These are phyloP conservation scores for Hypoxylon rubiginosum DNA, from an alignment of 2,329 filamentous ascomycete genomes.

Conservation along the genomic window DNA sequence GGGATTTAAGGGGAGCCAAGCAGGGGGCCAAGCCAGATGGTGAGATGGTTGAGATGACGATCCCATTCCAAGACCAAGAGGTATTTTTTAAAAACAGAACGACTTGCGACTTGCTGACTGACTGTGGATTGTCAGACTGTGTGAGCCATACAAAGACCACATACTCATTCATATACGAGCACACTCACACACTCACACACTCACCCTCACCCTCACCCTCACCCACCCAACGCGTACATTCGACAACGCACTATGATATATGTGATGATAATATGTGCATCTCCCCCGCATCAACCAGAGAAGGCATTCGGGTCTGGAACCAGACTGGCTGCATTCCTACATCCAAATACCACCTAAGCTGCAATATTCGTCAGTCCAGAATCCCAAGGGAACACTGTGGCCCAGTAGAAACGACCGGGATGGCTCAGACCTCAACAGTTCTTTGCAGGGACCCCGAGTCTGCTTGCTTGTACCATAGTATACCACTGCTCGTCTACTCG, in stretches of 20 bases:
- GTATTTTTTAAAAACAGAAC: constrained; percentile 16
- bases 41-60: constrained; percentile 41
- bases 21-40: constrained; percentile 36
- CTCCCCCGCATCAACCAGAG: constrained; percentile 22
- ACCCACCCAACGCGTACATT: background rate
- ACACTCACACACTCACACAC: background rate
- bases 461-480: no score
- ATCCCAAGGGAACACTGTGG: constrained; percentile 4
- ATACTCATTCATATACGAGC: background rate
- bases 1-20: constrained; percentile 23
- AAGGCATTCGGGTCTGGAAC: constrained; percentile 14
- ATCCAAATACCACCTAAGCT: constrained; percentile 16
- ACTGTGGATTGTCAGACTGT: background rate
- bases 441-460: background rate
- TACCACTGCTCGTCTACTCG: no score
- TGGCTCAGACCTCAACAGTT: background rate
- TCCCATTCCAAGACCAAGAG: constrained; percentile 32
- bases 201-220: no score
- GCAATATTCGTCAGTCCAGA: constrained; percentile 32
- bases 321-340: constrained; percentile 3
- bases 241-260: constrained; percentile 10
- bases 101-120: background rate
- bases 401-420: constrained; percentile 1
- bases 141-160: background rate
- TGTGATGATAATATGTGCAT: constrained; percentile 5